Evolutionary conservation across 371 early-diverging fungal genomes (phyloP).

Genomic region (Haplosporangium sp.): DNA sequence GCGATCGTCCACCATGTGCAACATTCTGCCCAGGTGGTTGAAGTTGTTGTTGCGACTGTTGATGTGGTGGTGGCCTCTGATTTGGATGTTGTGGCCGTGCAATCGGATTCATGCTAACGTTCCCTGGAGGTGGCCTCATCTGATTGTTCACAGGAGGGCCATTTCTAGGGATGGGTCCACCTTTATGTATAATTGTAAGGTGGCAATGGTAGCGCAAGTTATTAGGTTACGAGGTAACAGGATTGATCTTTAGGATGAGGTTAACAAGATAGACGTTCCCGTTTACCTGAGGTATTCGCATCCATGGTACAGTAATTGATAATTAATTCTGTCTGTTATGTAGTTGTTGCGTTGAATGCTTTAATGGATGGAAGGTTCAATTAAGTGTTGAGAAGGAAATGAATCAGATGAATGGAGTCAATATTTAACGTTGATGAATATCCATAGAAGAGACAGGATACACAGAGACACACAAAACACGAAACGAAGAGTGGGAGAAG

Average conservation of each 20-base stretch:
- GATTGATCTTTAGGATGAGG: background rate
- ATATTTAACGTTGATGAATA: too few relatives aligned
- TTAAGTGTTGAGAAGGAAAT: background rate
- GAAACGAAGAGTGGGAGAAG: background rate
- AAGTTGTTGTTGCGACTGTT: slow-evolving; percentile 30
- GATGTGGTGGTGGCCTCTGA: slow-evolving; percentile 35
- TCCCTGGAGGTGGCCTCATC: slow-evolving; percentile 45
- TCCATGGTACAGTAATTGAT: slow-evolving; percentile 16
- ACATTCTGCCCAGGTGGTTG: slow-evolving; percentile 22
- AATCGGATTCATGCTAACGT: slow-evolving; percentile 21
- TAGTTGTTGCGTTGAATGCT: background rate
- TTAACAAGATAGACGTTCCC: background rate
- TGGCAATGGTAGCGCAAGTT: background rate
- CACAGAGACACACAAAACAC: background rate
- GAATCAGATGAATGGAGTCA: background rate
- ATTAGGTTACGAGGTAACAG: background rate
- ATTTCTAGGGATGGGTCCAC: slow-evolving; percentile 21
- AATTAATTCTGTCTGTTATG: background rate
- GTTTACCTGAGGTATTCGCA: slow-evolving; percentile 16
- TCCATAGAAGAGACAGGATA: background rate
- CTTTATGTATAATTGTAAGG: slow-evolving; percentile 6
- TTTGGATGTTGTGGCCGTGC: slow-evolving; percentile 34
- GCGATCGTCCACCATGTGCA: slow-evolving; percentile 30
- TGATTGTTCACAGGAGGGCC: slow-evolving; percentile 35
- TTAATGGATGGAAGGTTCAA: background rate